phyloP scores from a whole-genome alignment of 768 basidiomycete genomes.

The Termitomyces sp. region DNA sequence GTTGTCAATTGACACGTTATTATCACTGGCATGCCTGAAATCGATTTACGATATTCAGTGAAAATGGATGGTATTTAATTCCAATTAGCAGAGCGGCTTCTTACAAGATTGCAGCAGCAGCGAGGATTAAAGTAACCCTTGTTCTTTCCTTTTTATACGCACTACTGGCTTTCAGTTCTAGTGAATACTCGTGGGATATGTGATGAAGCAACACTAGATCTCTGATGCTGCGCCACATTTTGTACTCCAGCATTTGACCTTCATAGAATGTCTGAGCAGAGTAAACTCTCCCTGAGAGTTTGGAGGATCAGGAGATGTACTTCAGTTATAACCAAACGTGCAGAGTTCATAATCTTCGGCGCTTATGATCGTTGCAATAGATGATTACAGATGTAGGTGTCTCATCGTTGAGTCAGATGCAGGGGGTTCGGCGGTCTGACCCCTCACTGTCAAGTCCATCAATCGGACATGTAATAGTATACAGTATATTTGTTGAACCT shows the following conservation, averaged over 20 bases:
- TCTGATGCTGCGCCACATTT: conserved; percentile 6
- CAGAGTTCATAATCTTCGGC: not conserved
- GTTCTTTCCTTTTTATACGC: too few species aligned
- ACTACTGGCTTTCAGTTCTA: too few species aligned
- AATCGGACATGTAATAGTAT: not conserved
- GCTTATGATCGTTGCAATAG: not conserved
- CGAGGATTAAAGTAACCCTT: not conserved
- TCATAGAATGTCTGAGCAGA: not conserved
- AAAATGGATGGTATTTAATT: not conserved
- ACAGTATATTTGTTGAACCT: not conserved
- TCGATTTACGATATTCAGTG: too few species aligned
- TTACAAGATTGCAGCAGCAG: not conserved
- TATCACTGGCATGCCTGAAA: too few species aligned
- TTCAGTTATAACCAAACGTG: not conserved
- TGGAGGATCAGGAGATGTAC: not conserved
- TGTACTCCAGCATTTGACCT: not conserved
- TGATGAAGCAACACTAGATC: not conserved
- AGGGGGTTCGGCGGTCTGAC: not conserved
- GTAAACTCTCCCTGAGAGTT: not conserved
- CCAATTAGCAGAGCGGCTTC: too few species aligned
- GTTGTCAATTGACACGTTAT: not conserved
- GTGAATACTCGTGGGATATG: not conserved
- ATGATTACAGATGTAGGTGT: not conserved
- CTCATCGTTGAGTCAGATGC: not conserved
- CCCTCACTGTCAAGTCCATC: not conserved